A percentile compares a stretch with the other conserved stretches of the same genome.
These are phyloP conservation scores for Cladobotryum mycophilum DNA, from an alignment of 2,329 filamentous ascomycete species.

Conservation along the genomic window DNA sequence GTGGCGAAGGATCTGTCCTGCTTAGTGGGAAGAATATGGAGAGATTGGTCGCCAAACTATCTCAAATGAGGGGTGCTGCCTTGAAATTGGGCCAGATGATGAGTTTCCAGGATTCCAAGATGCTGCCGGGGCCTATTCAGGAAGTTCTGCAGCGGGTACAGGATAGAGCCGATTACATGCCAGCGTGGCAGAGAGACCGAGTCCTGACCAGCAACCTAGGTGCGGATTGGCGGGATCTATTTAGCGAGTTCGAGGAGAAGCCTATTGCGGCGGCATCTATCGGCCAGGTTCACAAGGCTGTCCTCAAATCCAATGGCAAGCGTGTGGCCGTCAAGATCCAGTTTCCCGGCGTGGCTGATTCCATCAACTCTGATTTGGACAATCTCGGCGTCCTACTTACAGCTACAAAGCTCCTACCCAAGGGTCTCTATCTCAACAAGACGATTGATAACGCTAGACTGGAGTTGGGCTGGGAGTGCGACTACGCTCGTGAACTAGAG, in stretches of 20 bases:
- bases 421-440: constrained; percentile 89
- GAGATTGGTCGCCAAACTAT: constrained; percentile 83
- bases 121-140: constrained; percentile 82
- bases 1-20: constrained; percentile 67
- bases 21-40: constrained; percentile 90
- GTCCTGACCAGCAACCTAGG: constrained; percentile 78
- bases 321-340: constrained; percentile 93
- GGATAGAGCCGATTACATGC: constrained; percentile 97
- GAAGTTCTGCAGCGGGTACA: constrained; percentile 90
- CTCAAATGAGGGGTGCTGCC: constrained; percentile 94
- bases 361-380: constrained; percentile 92
- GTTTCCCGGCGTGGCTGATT: constrained; percentile 91
- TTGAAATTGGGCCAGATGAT: constrained; percentile 97
- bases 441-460: constrained; percentile 92
- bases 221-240: constrained; percentile 75
- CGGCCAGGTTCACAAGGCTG: constrained; percentile 87
- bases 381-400: constrained; percentile 88
- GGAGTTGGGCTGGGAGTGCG: constrained; percentile 94
- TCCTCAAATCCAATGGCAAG: constrained; percentile 65
- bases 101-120: constrained; percentile 95
- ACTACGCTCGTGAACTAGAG: constrained; percentile 83
- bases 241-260: constrained; percentile 77
- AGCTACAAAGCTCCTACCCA: constrained; percentile 82
- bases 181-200: constrained; percentile 80
- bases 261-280: constrained; percentile 96